These are phyloP conservation scores for Fusarium decemcellulare DNA, from an alignment of 2,329 filamentous ascomycete genomes.

Conservation along the genomic window DNA sequence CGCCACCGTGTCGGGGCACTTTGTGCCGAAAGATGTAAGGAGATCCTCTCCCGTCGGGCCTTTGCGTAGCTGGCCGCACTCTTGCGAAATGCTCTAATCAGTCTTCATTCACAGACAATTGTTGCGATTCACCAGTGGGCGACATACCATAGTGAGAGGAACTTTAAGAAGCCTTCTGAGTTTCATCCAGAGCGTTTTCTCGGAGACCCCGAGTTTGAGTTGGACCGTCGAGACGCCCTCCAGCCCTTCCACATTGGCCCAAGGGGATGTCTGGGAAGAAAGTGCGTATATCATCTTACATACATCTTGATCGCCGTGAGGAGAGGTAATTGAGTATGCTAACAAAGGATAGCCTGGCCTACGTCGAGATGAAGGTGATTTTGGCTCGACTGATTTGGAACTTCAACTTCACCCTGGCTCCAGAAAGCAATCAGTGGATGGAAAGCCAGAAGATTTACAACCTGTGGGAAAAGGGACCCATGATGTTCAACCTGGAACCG, in stretches of 20 bases:
- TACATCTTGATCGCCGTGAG: not conserved
- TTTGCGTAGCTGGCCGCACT: not conserved
- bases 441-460: not conserved
- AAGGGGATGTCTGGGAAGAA: not conserved
- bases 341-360: not conserved
- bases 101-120: not conserved
- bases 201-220: slow-evolving; percentile 1
- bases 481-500: not conserved
- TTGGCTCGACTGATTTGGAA: not conserved
- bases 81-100: not conserved
- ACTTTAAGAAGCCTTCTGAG: slow-evolving; percentile 18
- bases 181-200: slow-evolving; percentile 26
- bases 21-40: not conserved
- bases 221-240: slow-evolving; percentile 8
- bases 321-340: no score
- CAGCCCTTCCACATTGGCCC: slow-evolving; percentile 17
- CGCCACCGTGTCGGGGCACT: not conserved
- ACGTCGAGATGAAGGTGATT: slow-evolving; percentile 1
- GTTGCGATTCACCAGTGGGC: slow-evolving; percentile 19
- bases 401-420: not conserved
- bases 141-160: slow-evolving; percentile 12
- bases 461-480: not conserved
- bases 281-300: not conserved
- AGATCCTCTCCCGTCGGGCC: not conserved
- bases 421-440: not conserved